phyloP scores from a whole-genome alignment of 116 monocot species.

The Cymodocea nodosa region DNA sequence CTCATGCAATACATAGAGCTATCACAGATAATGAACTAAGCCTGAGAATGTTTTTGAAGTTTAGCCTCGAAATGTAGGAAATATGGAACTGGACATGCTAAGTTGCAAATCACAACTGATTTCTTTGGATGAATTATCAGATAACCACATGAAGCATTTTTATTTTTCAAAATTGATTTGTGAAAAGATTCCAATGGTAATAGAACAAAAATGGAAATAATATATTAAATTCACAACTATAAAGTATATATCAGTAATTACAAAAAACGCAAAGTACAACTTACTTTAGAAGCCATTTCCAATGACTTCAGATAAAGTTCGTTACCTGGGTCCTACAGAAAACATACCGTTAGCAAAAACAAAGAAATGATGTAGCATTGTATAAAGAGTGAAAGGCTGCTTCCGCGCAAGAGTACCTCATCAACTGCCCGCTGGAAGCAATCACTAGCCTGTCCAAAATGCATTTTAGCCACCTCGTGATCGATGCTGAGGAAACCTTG shows the following conservation, averaged over 20 bases:
- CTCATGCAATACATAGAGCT: too few species aligned
- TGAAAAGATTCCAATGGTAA: background rate
- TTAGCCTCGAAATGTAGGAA: too few species aligned
- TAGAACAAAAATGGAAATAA: background rate
- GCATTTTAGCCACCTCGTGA: slow-evolving; percentile 9
- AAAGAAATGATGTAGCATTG: too few species aligned
- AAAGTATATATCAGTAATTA: background rate
- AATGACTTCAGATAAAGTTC: slow-evolving; percentile 59
- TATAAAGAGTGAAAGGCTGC: background rate
- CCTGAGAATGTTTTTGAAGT: too few species aligned
- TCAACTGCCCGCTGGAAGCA: slow-evolving; percentile 10
- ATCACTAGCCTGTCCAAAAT: slow-evolving; percentile 14
- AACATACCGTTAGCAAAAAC: background rate
- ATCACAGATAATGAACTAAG: too few species aligned
- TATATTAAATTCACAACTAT: background rate
- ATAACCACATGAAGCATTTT: too few species aligned
- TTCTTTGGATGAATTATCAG: too few species aligned
- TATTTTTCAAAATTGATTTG: background rate
- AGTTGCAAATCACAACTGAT: too few species aligned
- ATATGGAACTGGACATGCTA: too few species aligned
- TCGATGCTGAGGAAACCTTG: slow-evolving; percentile 14
- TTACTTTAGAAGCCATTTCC: slow-evolving; percentile 52
- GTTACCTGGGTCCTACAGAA: slow-evolving; percentile 53
- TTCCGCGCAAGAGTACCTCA: slow-evolving; percentile 2
- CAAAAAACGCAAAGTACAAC: too few species aligned